A percentile compares a stretch with the other conserved stretches of the same genome.
phyloP scores from a whole-genome alignment of 1,139 yeast genomes.

The Pichia sp. region DNA sequence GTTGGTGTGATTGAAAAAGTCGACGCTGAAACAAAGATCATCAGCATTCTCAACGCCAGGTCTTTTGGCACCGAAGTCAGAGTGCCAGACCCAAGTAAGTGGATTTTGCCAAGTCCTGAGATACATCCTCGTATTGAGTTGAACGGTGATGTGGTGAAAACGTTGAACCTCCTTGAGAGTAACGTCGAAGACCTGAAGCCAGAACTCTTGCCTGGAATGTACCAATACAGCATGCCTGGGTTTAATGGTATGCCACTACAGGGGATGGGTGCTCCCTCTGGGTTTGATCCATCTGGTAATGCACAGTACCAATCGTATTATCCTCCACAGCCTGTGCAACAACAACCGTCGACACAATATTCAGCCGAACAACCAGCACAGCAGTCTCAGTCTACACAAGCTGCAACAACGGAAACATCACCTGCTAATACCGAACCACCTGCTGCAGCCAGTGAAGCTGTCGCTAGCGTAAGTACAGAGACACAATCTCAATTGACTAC shows the following conservation, averaged over 20 bases:
- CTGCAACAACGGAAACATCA: neutral
- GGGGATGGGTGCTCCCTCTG: neutral
- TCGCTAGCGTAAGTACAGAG: neutral
- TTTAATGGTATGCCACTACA: conserved; percentile 8
- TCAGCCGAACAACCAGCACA: neutral
- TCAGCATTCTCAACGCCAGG: conserved; percentile 76
- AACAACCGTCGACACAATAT: conserved; percentile 1
- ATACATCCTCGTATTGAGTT: conserved; percentile 79
- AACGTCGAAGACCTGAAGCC: conserved; percentile 54
- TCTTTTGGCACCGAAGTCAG: conserved; percentile 94
- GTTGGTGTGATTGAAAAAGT: conserved; percentile 84
- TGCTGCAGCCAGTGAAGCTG: neutral
- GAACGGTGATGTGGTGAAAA: conserved; percentile 91
- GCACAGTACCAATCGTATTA: neutral
- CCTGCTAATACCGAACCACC: no score
- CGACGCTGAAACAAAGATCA: conserved; percentile 88
- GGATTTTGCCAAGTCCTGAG: conserved; percentile 70
- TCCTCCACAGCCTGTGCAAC: neutral
- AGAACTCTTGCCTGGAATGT: conserved; percentile 21
- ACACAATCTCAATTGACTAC: neutral
- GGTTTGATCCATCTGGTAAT: neutral
- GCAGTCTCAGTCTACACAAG: neutral
- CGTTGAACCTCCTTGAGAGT: conserved; percentile 74
- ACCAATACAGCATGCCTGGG: conserved; percentile 4
- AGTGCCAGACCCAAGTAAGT: conserved; percentile 64